Evolutionary conservation across 306 rosid genomes (phyloP), one percentile per base, ranked within the genome.

Genomic region (Arachis stenosperma): DNA sequence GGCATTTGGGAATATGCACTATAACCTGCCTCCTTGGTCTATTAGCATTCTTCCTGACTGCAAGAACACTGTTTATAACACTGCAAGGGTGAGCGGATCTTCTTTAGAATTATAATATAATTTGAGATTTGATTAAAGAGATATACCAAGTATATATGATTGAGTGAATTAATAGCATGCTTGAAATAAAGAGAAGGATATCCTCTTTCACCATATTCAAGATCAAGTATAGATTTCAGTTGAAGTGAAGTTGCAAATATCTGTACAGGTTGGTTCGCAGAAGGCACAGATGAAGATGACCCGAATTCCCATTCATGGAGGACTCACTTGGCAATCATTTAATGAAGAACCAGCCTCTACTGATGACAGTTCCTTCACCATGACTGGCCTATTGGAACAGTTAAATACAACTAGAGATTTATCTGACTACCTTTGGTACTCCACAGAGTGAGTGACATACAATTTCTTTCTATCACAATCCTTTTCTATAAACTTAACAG

Each of bases 1-100:
- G 69, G 76, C 93, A 42, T 95, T 87, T 72, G 90, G 96, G 74
- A 84, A 84, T 58, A 76, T 79, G 96, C 99, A 91, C 85, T 95
- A 95, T 87, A 91, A 95, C 77, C 68, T 95, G 57, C 99, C 98
- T 68, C 99, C 99, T 17, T 95, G 99, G 99, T 95, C 98, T 70
- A 84, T 89, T 71, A 95, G 98, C 84, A 91, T 95, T 84, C 97
- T 95, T 80, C 99, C 99, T 12, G 97, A 95, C 79, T 95, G 98
- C 89, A 88, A 88, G 79, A 86, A 79, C 79, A 89, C 96, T 9
- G 96, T 90, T 29, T 95, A 91, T 77, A 95, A 95, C 84, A 91
- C 98, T 39, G 99, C 99, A 74, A 88, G 99, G 97, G 99, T 91
- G 87, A 88, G 96, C 6, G 55, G 81, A 39, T 37, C 2, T 11